Conservation (phyloP, 2,329 filamentous ascomycete species). For the Capronia americana region DNA sequence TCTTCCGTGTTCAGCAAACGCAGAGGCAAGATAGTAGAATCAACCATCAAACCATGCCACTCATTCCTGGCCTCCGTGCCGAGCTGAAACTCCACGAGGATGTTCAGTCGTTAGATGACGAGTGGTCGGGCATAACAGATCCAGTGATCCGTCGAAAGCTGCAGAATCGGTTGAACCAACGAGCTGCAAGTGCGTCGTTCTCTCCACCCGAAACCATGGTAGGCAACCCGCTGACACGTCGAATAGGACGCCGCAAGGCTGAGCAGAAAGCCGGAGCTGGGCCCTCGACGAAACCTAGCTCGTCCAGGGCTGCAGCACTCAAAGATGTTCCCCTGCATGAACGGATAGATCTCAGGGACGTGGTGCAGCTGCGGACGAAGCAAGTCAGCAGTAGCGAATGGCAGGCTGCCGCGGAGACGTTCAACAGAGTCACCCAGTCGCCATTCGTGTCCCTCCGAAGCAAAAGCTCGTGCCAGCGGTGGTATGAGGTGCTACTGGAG, state of each 20-base stretch:
- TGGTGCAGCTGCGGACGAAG: conserved; percentile 7
- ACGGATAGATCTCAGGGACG: conserved; percentile 23
- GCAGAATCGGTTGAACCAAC: conserved; percentile 56
- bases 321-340: conserved; percentile 11
- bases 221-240: conserved; percentile 30
- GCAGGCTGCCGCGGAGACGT: conserved; percentile 4
- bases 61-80: conserved; percentile 16
- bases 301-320: conserved; percentile 1
- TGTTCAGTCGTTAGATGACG: conserved; percentile 45
- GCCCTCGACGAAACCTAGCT: conserved; percentile 7
- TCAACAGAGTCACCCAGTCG: conserved; percentile 2
- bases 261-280: conserved; percentile 14
- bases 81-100: conserved; percentile 37
- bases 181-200: conserved; percentile 45
- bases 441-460: conserved; percentile 30
- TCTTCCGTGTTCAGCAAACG: background rate
- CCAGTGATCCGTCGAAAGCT: conserved; percentile 50
- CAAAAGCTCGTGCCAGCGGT: conserved; percentile 24
- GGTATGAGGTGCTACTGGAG: conserved; percentile 26
- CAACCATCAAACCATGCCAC: conserved; percentile 16
- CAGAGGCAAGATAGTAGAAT: background rate
- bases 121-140: conserved; percentile 57
- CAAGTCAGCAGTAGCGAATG: conserved; percentile 19
- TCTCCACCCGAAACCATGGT: too few species aligned
- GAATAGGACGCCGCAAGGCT: conserved; percentile 36